Percentiles rank a stretch among this genome's conserved stretches.
These are phyloP conservation scores for Rossbeevera mucosa DNA, from an alignment of 768 basidiomycete species.

Conservation along the genomic window DNA sequence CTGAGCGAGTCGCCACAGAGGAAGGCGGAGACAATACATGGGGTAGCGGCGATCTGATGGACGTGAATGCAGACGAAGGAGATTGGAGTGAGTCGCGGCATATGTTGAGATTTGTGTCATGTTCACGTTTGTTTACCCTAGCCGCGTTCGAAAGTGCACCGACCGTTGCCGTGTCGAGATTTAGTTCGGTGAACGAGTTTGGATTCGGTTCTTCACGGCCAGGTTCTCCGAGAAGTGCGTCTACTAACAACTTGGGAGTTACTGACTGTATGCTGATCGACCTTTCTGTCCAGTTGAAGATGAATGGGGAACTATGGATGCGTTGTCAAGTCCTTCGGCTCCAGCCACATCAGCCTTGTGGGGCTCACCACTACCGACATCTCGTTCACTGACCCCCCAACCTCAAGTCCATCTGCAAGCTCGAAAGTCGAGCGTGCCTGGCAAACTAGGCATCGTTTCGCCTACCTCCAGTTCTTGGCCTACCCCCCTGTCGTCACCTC, in stretches of 20 bases:
- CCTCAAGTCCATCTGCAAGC: constrained; percentile 4
- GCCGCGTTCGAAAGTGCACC: constrained; percentile 72
- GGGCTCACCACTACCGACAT: constrained; percentile 16
- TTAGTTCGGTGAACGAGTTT: constrained; percentile 21
- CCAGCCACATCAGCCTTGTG: constrained; percentile 6
- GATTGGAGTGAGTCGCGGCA: constrained; percentile 79
- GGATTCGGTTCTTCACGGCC: constrained; percentile 22
- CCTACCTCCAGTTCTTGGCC: constrained; percentile 16
- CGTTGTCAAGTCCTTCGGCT: constrained; percentile 2
- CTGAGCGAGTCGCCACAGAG: constrained; percentile 49
- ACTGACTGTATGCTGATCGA: neutral
- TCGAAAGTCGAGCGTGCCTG: constrained; percentile 1
- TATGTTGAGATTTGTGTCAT: neutral
- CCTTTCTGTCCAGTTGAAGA: constrained; percentile 4
- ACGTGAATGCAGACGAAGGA: constrained; percentile 87
- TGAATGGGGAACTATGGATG: constrained; percentile 23
- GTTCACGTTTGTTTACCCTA: constrained; percentile 18
- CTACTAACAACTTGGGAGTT: neutral
- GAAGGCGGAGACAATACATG: constrained; percentile 49
- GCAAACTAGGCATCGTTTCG: constrained; percentile 6
- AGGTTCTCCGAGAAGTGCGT: constrained; percentile 12
- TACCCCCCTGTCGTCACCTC: constrained; percentile 27
- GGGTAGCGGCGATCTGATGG: constrained; percentile 81
- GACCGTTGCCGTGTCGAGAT: constrained; percentile 24
- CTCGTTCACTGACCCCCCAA: constrained; percentile 22